Percentiles rank a stretch among this genome's conserved stretches.
phyloP scores from a whole-genome alignment of 1,139 yeast genomes.

The Suhomyces ambrosiae region DNA sequence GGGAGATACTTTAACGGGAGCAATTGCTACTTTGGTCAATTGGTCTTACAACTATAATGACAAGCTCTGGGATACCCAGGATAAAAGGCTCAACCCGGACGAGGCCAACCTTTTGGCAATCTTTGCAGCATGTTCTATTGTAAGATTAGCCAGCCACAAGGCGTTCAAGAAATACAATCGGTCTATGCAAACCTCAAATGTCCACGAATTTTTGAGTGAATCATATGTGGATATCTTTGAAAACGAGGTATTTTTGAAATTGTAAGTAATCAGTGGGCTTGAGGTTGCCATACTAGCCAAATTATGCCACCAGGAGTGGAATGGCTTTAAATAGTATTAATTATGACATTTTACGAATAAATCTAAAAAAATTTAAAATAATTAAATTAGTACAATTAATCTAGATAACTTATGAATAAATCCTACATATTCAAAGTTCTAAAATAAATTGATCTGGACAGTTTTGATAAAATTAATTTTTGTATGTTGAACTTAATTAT shows the following conservation, averaged over 20 bases:
- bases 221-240: slow-evolving; percentile 61
- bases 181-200: slow-evolving; percentile 82
- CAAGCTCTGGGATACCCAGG: slow-evolving; percentile 53
- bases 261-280: slow-evolving; percentile 6
- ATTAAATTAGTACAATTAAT: no score
- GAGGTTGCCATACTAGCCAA: no score
- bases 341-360: no score
- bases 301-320: no score
- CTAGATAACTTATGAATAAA: no score
- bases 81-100: slow-evolving; percentile 28
- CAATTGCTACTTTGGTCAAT: slow-evolving; percentile 59
- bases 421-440: no score
- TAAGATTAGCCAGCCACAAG: slow-evolving; percentile 62
- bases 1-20: slow-evolving; percentile 79
- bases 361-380: no score
- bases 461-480: no score
- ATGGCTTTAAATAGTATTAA: no score
- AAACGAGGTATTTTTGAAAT: slow-evolving; percentile 11
- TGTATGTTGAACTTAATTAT: no score
- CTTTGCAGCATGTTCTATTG: slow-evolving; percentile 70
- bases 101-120: slow-evolving; percentile 62
- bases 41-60: slow-evolving; percentile 58
- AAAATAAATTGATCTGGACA: no score
- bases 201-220: slow-evolving; percentile 67
- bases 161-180: slow-evolving; percentile 73